phyloP scores from a whole-genome alignment of 495 filamentous ascomycete genomes.

The Neurospora sp. region DNA sequence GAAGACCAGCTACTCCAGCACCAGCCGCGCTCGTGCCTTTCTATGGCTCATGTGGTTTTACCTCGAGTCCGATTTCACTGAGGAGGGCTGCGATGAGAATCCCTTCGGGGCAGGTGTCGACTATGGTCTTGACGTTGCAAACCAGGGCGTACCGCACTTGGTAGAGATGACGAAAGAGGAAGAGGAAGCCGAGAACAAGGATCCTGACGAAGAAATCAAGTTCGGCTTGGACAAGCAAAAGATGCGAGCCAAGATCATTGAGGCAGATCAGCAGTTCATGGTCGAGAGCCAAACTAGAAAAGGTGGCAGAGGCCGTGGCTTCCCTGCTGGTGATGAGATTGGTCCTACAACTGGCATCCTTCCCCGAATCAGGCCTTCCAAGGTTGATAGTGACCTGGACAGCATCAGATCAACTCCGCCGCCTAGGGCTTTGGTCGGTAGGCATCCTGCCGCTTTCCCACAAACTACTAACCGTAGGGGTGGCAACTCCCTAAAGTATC shows the following conservation, averaged over 20 bases:
- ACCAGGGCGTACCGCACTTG: constrained; percentile 73
- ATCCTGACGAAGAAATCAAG: constrained; percentile 71
- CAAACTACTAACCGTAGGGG: constrained; percentile 34
- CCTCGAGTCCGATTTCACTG: constrained; percentile 87
- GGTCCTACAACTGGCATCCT: constrained; percentile 48
- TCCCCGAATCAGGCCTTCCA: constrained; percentile 42
- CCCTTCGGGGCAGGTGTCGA: constrained; percentile 76
- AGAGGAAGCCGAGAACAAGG: constrained; percentile 78
- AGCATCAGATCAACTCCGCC: constrained; percentile 49
- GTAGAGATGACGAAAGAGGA: constrained; percentile 42
- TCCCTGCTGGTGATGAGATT: constrained; percentile 42
- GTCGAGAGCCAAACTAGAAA: constrained; percentile 40
- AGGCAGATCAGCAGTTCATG: constrained; percentile 40
- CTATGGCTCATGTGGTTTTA: constrained; percentile 99
- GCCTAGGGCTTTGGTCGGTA: constrained; percentile 33
- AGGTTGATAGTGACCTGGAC: constrained; percentile 49
- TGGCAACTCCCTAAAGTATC: constrained; percentile 39
- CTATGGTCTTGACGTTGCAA: constrained; percentile 50
- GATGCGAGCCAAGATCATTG: constrained; percentile 67
- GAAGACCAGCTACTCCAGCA: constrained; percentile 72
- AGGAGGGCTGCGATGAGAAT: constrained; percentile 73
- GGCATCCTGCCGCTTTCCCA: constrained; percentile 23
- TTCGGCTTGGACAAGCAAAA: constrained; percentile 80
- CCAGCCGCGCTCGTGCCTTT: constrained; percentile 78
- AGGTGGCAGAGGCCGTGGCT: constrained; percentile 16